A percentile compares a stretch with the other conserved stretches of the same genome.
Conservation (phyloP, 352 stramenopile species). For the Globisporangium orthogonon region DNA sequence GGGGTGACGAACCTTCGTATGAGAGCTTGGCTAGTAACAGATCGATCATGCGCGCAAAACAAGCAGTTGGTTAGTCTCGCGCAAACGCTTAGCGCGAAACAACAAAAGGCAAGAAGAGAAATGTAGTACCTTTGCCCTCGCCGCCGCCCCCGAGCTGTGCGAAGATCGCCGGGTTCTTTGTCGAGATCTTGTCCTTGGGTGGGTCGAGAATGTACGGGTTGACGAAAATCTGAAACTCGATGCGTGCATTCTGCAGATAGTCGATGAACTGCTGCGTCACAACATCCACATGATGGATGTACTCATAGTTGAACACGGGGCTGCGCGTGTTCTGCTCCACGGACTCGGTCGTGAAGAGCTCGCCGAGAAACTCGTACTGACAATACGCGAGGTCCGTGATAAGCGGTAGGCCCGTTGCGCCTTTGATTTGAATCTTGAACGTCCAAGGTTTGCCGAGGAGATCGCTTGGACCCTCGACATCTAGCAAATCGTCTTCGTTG, state of each 20-base stretch:
- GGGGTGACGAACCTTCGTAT: conserved; percentile 18
- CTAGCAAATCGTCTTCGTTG: conserved; percentile 53
- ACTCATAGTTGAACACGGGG: conserved; percentile 88
- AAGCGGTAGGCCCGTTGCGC: conserved; percentile 76
- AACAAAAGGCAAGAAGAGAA: not conserved
- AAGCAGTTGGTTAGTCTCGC: not conserved
- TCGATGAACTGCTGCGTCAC: conserved; percentile 87
- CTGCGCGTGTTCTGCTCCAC: conserved; percentile 87
- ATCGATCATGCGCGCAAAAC: not conserved
- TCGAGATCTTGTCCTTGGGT: conserved; percentile 80
- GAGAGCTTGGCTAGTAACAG: conserved; percentile 27
- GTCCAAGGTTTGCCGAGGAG: conserved; percentile 89
- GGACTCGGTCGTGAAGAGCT: conserved; percentile 90
- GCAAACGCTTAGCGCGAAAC: not conserved
- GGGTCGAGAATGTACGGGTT: conserved; percentile 86
- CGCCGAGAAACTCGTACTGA: conserved; percentile 91
- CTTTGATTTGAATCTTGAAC: conserved; percentile 84
- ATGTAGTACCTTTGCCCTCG: conserved; percentile 23
- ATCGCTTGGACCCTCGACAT: conserved; percentile 69
- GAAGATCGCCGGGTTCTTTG: conserved; percentile 60
- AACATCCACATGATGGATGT: conserved; percentile 79
- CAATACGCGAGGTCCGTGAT: conserved; percentile 89
- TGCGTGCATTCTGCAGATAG: conserved; percentile 71
- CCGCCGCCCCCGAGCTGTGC: conserved; percentile 44
- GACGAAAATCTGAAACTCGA: conserved; percentile 87